Conservation (phyloP, 495 filamentous ascomycete species). For the Aspergillus homomorphus region DNA sequence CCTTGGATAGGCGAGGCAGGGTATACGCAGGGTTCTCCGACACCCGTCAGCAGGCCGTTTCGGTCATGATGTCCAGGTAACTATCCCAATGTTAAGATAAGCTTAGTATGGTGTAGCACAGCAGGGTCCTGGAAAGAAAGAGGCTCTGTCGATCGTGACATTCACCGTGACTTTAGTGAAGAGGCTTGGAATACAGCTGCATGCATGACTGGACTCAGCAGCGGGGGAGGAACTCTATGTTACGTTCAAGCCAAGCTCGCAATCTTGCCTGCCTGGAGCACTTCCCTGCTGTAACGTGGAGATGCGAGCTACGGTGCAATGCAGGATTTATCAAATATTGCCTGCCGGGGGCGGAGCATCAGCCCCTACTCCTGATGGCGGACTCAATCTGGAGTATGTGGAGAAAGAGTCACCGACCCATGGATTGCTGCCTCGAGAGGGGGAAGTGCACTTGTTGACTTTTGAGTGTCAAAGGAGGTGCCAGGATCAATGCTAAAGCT, state of each 20-base stretch:
- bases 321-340: too few species aligned
- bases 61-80: background rate
- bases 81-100: background rate
- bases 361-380: background rate
- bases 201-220: background rate
- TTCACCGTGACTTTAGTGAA: background rate
- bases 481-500: background rate
- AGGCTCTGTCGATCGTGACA: conserved; percentile 3
- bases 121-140: background rate
- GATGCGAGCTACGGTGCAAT: too few species aligned
- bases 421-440: background rate
- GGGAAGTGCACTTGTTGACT: too few species aligned
- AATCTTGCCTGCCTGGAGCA: conserved; percentile 7
- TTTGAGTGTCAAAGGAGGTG: too few species aligned
- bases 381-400: background rate
- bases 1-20: background rate
- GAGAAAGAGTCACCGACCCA: background rate
- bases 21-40: background rate
- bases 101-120: background rate
- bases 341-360: background rate
- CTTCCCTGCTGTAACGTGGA: background rate
- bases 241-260: background rate
- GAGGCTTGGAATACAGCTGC: conserved; percentile 1
- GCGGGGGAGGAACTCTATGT: background rate
- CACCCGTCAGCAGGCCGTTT: background rate